Evolutionary conservation across 805 yeast species (phyloP).

Genomic region (Brettanomyces bruxellensis): DNA sequence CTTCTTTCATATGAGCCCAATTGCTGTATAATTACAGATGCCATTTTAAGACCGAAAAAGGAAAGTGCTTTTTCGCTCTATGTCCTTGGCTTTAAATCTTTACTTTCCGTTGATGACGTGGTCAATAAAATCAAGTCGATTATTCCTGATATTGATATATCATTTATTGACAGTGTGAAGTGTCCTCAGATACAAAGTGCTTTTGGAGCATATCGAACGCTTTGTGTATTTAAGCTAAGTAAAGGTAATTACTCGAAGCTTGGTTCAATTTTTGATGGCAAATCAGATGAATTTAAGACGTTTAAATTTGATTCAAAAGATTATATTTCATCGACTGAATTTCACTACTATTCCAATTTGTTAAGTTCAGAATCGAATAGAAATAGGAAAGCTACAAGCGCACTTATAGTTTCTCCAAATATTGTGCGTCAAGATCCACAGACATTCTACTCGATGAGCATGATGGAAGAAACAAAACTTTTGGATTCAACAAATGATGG

Average conservation of each 20-base stretch:
- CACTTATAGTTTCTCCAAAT: constrained; percentile 1
- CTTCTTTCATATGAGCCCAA: constrained; percentile 7
- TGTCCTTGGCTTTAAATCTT: constrained; percentile 9
- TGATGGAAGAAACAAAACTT: not conserved
- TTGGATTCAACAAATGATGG: not conserved
- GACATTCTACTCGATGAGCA: not conserved
- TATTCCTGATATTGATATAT: constrained; percentile 5
- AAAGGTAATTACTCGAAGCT: not conserved
- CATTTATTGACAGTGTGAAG: constrained; percentile 8
- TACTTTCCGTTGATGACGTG: constrained; percentile 7
- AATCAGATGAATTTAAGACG: not conserved
- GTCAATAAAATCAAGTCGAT: constrained; percentile 12
- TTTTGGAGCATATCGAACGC: constrained; percentile 7
- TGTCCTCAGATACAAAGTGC: constrained; percentile 1
- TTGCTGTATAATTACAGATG: constrained; percentile 14
- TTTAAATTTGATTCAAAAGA: not conserved
- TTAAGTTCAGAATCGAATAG: not conserved
- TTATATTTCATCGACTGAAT: not conserved
- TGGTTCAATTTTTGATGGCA: not conserved
- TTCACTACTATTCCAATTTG: not conserved
- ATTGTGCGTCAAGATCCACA: not conserved
- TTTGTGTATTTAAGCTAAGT: constrained; percentile 6
- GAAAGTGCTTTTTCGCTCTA: constrained; percentile 5
- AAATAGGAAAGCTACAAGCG: not conserved
- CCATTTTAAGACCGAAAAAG: not conserved